Evolutionary conservation across 1,139 yeast genomes (phyloP).

Genomic region (Scheffersomyces cryptocercus): DNA sequence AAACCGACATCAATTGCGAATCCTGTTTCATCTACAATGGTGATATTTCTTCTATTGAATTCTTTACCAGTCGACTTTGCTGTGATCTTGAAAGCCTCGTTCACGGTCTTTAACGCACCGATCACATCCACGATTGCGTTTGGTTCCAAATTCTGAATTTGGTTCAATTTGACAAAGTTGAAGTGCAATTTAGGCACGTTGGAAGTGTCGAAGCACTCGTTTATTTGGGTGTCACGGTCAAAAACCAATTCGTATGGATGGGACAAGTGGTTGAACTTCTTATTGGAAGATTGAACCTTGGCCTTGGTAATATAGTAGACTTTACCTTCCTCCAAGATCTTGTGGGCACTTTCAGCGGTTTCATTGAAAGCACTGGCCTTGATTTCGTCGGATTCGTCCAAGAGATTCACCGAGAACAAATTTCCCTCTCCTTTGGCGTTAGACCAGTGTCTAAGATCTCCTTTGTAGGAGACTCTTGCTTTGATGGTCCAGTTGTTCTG

Average conservation of each 20-base stretch:
- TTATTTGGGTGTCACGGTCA: slow-evolving; percentile 77
- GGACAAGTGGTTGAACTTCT: slow-evolving; percentile 77
- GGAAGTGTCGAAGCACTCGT: slow-evolving; percentile 63
- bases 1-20: slow-evolving; percentile 77
- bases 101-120: slow-evolving; percentile 79
- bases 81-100: slow-evolving; percentile 75
- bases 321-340: slow-evolving; percentile 80
- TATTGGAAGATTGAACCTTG: slow-evolving; percentile 79
- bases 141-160: slow-evolving; percentile 65
- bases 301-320: slow-evolving; percentile 85
- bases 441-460: slow-evolving; percentile 87
- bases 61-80: slow-evolving; percentile 92
- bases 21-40: slow-evolving; percentile 83
- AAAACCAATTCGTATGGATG: slow-evolving; percentile 88
- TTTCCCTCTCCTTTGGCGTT: slow-evolving; percentile 89
- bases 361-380: slow-evolving; percentile 95
- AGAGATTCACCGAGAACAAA: slow-evolving; percentile 80
- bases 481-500: slow-evolving; percentile 90
- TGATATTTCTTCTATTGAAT: slow-evolving; percentile 86
- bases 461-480: slow-evolving; percentile 85
- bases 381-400: slow-evolving; percentile 96
- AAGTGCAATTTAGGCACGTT: slow-evolving; percentile 80
- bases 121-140: slow-evolving; percentile 81
- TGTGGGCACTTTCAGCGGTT: slow-evolving; percentile 75
- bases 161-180: slow-evolving; percentile 70